A percentile compares a stretch with the other conserved stretches of the same genome.
phyloP scores from a whole-genome alignment of 805 yeast genomes.

The Wickerhamiella kurtzmanii region DNA sequence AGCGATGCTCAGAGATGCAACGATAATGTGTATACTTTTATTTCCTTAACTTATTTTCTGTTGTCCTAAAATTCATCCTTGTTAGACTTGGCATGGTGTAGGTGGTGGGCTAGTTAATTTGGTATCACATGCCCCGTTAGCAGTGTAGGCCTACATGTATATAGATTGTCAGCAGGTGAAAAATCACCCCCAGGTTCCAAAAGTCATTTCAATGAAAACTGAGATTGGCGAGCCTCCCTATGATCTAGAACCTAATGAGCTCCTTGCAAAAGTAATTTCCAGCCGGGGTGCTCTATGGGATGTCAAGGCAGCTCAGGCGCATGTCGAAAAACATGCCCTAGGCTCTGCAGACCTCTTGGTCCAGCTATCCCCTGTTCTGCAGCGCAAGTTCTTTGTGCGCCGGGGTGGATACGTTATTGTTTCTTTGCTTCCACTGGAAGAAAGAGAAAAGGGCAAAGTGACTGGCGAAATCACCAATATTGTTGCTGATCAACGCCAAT shows the following conservation, averaged over 20 bases:
- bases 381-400: conserved; percentile 25
- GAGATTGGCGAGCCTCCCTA: conserved; percentile 1
- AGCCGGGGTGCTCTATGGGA: conserved; percentile 1
- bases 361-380: conserved; percentile 24
- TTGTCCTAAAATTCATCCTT: neutral
- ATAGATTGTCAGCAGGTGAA: neutral
- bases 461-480: conserved; percentile 26
- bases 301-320: neutral
- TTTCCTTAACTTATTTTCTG: neutral
- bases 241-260: neutral
- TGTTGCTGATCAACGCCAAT: conserved; percentile 22
- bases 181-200: too few relatives aligned
- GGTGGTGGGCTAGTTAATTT: neutral
- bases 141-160: too few relatives aligned
- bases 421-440: conserved; percentile 12
- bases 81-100: too few relatives aligned
- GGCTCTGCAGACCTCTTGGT: conserved; percentile 17
- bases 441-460: conserved; percentile 14
- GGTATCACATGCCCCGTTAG: neutral
- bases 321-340: neutral
- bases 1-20: neutral
- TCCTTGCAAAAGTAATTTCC: neutral
- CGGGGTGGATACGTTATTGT: conserved; percentile 27
- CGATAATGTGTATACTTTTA: neutral
- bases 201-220: neutral